Evolutionary conservation across 148 eudicot genomes (phyloP).

Genomic region (Vaccinium darrowii): DNA sequence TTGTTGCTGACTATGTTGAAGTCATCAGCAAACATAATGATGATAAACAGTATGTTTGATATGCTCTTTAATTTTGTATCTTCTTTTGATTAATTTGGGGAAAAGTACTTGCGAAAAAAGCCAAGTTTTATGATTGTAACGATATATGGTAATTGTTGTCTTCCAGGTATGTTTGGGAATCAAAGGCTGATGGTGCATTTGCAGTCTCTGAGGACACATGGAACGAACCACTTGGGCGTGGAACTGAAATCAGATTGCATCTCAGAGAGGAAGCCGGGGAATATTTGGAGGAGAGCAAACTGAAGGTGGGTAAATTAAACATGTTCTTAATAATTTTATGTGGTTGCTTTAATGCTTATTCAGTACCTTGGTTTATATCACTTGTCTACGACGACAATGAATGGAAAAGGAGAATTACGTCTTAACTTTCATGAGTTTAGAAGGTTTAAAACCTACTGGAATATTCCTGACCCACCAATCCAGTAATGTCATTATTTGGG

Average conservation of each 20-base stretch:
- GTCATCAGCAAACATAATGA: slow-evolving; percentile 97
- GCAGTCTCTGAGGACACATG: slow-evolving; percentile 91
- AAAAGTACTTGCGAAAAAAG: neutral
- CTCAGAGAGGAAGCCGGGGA: slow-evolving; percentile 96
- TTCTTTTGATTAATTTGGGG: neutral
- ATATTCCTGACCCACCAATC: neutral
- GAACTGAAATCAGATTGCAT: slow-evolving; percentile 97
- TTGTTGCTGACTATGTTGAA: slow-evolving; percentile 97
- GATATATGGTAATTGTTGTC: slow-evolving; percentile 9
- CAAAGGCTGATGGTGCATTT: slow-evolving; percentile 97
- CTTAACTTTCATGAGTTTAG: neutral
- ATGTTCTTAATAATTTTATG: neutral
- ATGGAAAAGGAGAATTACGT: neutral
- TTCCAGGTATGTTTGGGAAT: slow-evolving; percentile 94
- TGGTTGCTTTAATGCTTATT: neutral
- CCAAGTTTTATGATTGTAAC: too few relatives aligned
- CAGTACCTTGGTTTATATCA: neutral
- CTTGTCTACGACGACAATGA: neutral
- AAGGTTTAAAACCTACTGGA: neutral
- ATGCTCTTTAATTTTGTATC: neutral
- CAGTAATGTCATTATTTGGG: neutral
- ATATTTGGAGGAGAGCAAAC: slow-evolving; percentile 80
- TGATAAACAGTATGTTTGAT: slow-evolving; percentile 74
- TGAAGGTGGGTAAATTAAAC: slow-evolving; percentile 52
- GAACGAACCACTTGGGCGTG: slow-evolving; percentile 99